Conservation (phyloP, 2,329 filamentous ascomycete species). For the Trichoderma arundinaceum region DNA sequence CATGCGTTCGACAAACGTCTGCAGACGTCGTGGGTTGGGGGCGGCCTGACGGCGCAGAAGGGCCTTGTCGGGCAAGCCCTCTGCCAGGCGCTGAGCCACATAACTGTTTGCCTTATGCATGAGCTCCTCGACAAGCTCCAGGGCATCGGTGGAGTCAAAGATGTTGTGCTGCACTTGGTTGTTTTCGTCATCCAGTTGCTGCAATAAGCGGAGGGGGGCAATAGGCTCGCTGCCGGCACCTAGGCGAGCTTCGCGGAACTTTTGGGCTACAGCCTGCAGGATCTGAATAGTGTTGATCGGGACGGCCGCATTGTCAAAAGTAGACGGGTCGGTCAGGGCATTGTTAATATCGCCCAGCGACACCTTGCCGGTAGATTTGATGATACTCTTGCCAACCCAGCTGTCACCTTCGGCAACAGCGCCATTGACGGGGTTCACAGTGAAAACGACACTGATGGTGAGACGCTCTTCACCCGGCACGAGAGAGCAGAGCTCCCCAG, state of each 20-base stretch:
- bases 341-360: slow-evolving; percentile 85
- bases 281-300: slow-evolving; percentile 79
- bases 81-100: slow-evolving; percentile 81
- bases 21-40: slow-evolving; percentile 85
- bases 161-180: slow-evolving; percentile 96
- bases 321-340: slow-evolving; percentile 69
- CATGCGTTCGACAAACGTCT: slow-evolving; percentile 93
- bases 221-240: slow-evolving; percentile 79
- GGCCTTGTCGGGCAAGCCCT: slow-evolving; percentile 87
- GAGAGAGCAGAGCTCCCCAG: slow-evolving; percentile 86
- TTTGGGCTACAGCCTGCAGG: slow-evolving; percentile 81
- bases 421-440: slow-evolving; percentile 81
- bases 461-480: slow-evolving; percentile 86
- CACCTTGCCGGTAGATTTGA: slow-evolving; percentile 88
- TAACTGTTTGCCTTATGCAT: slow-evolving; percentile 91
- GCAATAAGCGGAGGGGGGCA: slow-evolving; percentile 83
- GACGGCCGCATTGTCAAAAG: slow-evolving; percentile 68
- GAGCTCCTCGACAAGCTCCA: slow-evolving; percentile 93
- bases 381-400: slow-evolving; percentile 91
- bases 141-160: slow-evolving; percentile 86
- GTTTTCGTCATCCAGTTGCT: slow-evolving; percentile 97
- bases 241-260: slow-evolving; percentile 87
- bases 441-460: slow-evolving; percentile 91
- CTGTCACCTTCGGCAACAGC: slow-evolving; percentile 81
- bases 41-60: slow-evolving; percentile 84